Percentiles rank a stretch among this genome's conserved stretches.
phyloP scores from a whole-genome alignment of 441 rosid genomes.

The Francoa sonchifolia region DNA sequence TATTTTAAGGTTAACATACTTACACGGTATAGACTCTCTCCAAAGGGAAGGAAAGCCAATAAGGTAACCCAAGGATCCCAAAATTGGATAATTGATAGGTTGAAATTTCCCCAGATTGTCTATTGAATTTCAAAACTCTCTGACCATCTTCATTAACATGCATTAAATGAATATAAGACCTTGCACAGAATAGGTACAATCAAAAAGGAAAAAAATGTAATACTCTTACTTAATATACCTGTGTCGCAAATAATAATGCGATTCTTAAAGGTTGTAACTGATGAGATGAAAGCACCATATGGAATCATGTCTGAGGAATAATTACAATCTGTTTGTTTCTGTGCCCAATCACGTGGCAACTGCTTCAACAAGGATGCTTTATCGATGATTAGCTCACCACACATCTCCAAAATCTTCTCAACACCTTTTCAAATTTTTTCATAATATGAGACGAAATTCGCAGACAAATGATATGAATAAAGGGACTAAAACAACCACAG shows the following conservation, averaged over 20 bases:
- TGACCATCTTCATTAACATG: constrained; percentile 51
- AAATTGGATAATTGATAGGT: constrained; percentile 56
- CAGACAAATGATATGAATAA: too few relatives aligned
- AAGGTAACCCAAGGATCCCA: constrained; percentile 78
- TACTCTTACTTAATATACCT: constrained; percentile 26
- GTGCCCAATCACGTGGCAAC: constrained; percentile 43
- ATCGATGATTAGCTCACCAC: constrained; percentile 38
- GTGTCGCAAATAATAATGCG: constrained; percentile 46
- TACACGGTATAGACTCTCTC: constrained; percentile 63
- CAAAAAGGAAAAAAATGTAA: constrained; percentile 5
- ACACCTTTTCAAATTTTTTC: constrained; percentile 36
- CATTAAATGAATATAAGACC: constrained; percentile 12
- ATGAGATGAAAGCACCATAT: constrained; percentile 43
- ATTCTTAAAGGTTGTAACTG: constrained; percentile 38
- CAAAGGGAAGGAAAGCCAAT: constrained; percentile 54
- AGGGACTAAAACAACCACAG: constrained; percentile 3
- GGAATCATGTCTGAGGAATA: constrained; percentile 24
- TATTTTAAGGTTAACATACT: constrained; percentile 21
- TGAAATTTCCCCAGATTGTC: constrained; percentile 50
- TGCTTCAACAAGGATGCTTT: constrained; percentile 51
- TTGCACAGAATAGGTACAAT: constrained; percentile 9
- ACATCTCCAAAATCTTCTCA: constrained; percentile 39
- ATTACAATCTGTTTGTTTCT: constrained; percentile 30
- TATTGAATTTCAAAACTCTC: constrained; percentile 46
- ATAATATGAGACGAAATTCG: too few relatives aligned